These are phyloP conservation scores for Eleusine indica DNA, from an alignment of 176 grass and related monocot species.

Conservation along the genomic window DNA sequence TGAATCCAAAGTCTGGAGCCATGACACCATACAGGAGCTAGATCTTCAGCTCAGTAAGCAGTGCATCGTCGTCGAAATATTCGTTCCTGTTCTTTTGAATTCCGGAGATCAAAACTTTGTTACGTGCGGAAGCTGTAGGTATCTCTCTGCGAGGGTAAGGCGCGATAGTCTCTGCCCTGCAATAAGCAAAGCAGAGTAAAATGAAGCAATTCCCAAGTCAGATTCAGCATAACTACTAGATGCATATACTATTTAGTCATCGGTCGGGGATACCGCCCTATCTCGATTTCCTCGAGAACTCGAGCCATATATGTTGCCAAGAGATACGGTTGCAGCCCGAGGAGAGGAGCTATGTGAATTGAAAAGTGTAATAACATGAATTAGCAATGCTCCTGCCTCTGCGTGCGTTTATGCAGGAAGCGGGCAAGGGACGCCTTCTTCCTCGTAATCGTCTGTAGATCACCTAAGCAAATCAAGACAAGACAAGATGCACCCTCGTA, in stretches of 20 bases:
- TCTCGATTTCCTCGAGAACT: background rate
- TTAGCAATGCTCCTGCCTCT: slow-evolving; percentile 44
- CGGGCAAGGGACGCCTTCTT: slow-evolving; percentile 62
- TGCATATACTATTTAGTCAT: background rate
- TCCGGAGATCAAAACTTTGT: slow-evolving; percentile 23
- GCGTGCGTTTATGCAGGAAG: slow-evolving; percentile 71
- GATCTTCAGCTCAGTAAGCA: slow-evolving; percentile 58
- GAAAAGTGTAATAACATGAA: background rate
- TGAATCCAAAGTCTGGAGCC: background rate
- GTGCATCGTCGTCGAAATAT: slow-evolving; percentile 11
- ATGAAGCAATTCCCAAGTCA: background rate
- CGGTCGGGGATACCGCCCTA: background rate
- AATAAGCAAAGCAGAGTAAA: slow-evolving; percentile 3
- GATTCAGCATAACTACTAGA: slow-evolving; percentile 1
- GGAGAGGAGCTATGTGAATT: no score
- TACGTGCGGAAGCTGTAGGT: slow-evolving; percentile 25
- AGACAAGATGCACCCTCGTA: no score
- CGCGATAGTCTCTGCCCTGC: slow-evolving; percentile 31
- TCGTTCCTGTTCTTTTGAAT: slow-evolving; percentile 4
- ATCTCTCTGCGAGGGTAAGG: slow-evolving; percentile 50
- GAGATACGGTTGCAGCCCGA: background rate
- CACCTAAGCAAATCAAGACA: background rate
- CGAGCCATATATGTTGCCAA: background rate
- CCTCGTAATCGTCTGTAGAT: slow-evolving; percentile 2
- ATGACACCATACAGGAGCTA: slow-evolving; percentile 14